Evolutionary conservation across 2,329 filamentous ascomycete species (phyloP).

Genomic region (Mollisia scopiformis): DNA sequence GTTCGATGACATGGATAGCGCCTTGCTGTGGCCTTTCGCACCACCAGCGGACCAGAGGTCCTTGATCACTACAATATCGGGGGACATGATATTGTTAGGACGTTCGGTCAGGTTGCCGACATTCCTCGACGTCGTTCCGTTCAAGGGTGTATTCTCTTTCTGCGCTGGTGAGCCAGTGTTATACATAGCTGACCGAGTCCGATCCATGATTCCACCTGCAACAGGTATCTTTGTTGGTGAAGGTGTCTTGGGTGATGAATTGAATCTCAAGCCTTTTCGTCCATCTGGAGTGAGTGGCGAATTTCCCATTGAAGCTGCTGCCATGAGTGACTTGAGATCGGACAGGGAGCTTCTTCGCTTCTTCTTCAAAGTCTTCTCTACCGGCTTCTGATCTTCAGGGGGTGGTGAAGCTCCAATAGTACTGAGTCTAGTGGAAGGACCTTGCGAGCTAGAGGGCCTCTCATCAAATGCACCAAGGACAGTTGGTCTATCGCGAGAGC

Average conservation of each 20-base stretch:
- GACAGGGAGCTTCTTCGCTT: conserved; percentile 92
- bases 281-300: conserved; percentile 36
- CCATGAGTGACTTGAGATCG: conserved; percentile 75
- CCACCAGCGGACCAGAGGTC: conserved; percentile 30
- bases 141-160: conserved; percentile 32
- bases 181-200: conserved; percentile 27
- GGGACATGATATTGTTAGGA: conserved; percentile 34
- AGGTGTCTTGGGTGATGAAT: conserved; percentile 35
- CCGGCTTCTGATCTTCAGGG: conserved; percentile 47
- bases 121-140: conserved; percentile 19
- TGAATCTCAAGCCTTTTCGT: conserved; percentile 27
- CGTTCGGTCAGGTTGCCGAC: conserved; percentile 34
- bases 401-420: conserved; percentile 37
- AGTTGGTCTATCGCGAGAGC: conserved; percentile 62
- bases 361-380: conserved; percentile 57
- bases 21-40: conserved; percentile 31
- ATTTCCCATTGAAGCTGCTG: conserved; percentile 55
- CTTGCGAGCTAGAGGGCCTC: conserved; percentile 60
- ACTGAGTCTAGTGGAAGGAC: conserved; percentile 34
- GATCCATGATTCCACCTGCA: conserved; percentile 29
- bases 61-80: conserved; percentile 29
- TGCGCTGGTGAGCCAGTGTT: conserved; percentile 30
- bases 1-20: conserved; percentile 34
- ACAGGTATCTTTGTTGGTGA: conserved; percentile 37
- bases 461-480: conserved; percentile 67